A percentile compares a stretch with the other conserved stretches of the same genome.
Conservation (phyloP, 176 grass and related monocot genomes). For the Carex kokanica region DNA sequence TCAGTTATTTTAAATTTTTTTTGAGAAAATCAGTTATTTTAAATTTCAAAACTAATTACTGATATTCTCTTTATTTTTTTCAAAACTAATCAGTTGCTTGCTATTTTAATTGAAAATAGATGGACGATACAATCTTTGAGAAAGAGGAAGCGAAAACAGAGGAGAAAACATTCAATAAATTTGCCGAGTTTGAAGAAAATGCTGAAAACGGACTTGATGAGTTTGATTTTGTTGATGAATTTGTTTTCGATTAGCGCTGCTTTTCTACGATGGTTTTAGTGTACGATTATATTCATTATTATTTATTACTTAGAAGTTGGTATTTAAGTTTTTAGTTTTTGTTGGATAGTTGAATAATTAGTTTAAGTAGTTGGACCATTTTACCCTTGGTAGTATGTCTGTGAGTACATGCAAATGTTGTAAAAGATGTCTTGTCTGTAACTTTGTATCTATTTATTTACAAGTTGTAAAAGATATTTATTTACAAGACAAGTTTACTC, state of each 20-base stretch:
- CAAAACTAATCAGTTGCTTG: neutral
- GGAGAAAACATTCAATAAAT: constrained; percentile 25
- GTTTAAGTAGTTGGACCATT: neutral
- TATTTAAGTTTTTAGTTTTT: neutral
- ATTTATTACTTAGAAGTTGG: neutral
- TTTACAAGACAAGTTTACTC: too few species aligned
- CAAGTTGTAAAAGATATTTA: too few species aligned
- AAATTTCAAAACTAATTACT: neutral
- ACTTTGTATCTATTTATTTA: too few species aligned
- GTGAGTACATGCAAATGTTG: too few species aligned
- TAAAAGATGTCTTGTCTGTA: too few species aligned
- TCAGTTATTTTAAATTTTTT: too few species aligned
- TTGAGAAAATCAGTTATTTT: too few species aligned
- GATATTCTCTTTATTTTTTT: neutral
- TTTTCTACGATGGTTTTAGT: neutral
- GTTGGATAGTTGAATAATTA: neutral
- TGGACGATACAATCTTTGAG: constrained; percentile 25
- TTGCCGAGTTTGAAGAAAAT: constrained; percentile 15
- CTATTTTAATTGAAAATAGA: constrained; percentile 33
- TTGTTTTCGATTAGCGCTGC: constrained; percentile 32
- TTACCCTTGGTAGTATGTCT: too few species aligned
- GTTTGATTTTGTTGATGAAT: constrained; percentile 18
- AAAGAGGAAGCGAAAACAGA: constrained; percentile 31
- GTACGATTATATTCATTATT: neutral
- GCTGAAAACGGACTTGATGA: constrained; percentile 25